Conservation (phyloP, 2,329 filamentous ascomycete genomes). For the Monilinia laxa region DNA sequence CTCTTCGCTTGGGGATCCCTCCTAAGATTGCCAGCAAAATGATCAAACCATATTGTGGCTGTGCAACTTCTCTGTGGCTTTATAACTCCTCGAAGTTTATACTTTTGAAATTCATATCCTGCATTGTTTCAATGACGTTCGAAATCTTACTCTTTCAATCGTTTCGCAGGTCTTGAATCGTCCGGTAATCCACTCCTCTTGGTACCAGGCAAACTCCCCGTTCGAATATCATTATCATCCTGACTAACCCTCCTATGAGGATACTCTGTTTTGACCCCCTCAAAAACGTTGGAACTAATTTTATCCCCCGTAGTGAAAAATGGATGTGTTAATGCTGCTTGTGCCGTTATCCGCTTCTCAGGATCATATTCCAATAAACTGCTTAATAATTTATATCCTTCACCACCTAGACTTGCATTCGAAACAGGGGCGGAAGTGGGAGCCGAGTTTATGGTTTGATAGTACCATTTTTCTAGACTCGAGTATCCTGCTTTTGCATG, state of each 20-base stretch:
- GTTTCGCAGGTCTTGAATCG: constrained; percentile 64
- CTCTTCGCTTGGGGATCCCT: constrained; percentile 5
- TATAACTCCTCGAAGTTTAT: background rate
- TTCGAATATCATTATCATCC: constrained; percentile 95
- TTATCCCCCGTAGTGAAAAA: constrained; percentile 75
- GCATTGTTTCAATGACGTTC: constrained; percentile 1
- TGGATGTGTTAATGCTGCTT: constrained; percentile 82
- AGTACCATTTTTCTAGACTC: constrained; percentile 76
- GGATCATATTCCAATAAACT: constrained; percentile 92
- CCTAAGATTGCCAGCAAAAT: background rate
- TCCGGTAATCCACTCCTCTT: constrained; percentile 86
- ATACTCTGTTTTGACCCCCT: constrained; percentile 82
- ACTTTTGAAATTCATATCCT: background rate
- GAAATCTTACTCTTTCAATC: constrained; percentile 54
- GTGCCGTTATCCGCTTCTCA: constrained; percentile 80
- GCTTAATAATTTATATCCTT: constrained; percentile 80
- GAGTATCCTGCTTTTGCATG: constrained; percentile 40
- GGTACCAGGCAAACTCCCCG: constrained; percentile 82
- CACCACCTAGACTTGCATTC: constrained; percentile 59
- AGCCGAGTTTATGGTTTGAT: constrained; percentile 63
- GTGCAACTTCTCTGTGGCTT: constrained; percentile 7
- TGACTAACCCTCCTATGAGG: constrained; percentile 86
- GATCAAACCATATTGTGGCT: constrained; percentile 15
- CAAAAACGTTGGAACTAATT: constrained; percentile 82
- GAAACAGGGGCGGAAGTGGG: constrained; percentile 50